phyloP scores from a whole-genome alignment of 805 yeast species.

The Schwanniomyces yamadae region DNA sequence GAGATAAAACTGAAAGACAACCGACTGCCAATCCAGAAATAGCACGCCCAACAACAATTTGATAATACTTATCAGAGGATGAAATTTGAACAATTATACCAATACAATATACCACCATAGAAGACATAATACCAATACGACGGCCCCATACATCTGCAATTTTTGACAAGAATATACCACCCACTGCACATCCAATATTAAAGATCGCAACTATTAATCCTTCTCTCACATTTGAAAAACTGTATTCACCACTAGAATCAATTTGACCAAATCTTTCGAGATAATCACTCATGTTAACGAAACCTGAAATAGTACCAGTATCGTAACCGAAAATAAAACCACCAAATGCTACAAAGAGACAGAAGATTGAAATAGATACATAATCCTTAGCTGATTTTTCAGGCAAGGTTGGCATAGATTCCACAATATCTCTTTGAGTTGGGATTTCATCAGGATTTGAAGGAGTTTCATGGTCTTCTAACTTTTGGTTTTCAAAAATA shows the following conservation, averaged over 20 bases:
- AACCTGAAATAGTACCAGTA: constrained; percentile 76
- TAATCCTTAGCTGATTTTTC: constrained; percentile 29
- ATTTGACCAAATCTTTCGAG: constrained; percentile 49
- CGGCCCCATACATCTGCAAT: constrained; percentile 62
- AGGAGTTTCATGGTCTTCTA: constrained; percentile 1
- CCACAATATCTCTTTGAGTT: too few relatives aligned
- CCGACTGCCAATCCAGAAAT: constrained; percentile 80
- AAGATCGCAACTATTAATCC: constrained; percentile 57
- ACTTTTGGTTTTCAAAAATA: constrained; percentile 17
- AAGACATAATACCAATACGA: constrained; percentile 51
- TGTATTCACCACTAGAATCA: constrained; percentile 36
- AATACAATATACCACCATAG: constrained; percentile 55
- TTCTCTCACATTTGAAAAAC: constrained; percentile 43
- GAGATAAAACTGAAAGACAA: constrained; percentile 65
- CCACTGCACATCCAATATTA: constrained; percentile 70
- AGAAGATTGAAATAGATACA: constrained; percentile 34
- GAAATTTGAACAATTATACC: constrained; percentile 63
- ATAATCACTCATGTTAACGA: constrained; percentile 60
- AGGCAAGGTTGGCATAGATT: constrained; percentile 17
- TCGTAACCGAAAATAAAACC: constrained; percentile 78
- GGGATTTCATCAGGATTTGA: constrained; percentile 1
- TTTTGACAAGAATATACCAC: constrained; percentile 59
- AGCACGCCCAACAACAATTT: constrained; percentile 61
- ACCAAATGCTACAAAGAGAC: constrained; percentile 66
- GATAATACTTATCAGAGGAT: constrained; percentile 56